Percentiles rank a stretch among this genome's conserved stretches.
Evolutionary conservation across 2,329 filamentous ascomycete species (phyloP).

Genomic region (Fusarium burgessii): DNA sequence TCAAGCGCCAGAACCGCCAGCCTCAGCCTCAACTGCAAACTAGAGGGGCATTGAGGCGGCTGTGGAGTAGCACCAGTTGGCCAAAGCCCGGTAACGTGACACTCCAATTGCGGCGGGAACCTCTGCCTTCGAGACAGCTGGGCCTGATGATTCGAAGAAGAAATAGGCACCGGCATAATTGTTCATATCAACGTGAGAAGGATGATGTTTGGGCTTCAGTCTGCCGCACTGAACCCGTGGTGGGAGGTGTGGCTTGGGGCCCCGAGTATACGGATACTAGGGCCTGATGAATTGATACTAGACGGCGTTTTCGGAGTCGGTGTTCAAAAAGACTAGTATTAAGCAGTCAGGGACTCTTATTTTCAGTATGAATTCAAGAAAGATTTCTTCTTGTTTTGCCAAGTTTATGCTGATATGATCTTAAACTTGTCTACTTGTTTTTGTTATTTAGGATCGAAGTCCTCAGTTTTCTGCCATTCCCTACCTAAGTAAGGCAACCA

Average conservation of each 20-base stretch:
- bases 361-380: slow-evolving; percentile 2
- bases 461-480: too few relatives aligned
- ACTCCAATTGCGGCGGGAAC: too few relatives aligned
- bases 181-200: not conserved
- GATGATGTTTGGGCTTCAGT: not conserved
- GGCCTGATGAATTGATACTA: not conserved
- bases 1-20: slow-evolving; percentile 5
- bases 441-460: too few relatives aligned
- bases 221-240: not conserved
- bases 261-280: not conserved
- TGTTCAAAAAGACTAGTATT: slow-evolving; percentile 16
- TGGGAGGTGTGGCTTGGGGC: not conserved
- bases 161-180: not conserved
- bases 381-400: not conserved
- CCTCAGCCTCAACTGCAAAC: slow-evolving; percentile 9
- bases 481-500: too few relatives aligned
- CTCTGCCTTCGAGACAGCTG: not conserved
- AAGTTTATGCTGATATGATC: too few relatives aligned
- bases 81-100: not conserved
- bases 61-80: not conserved
- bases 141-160: not conserved
- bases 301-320: slow-evolving; percentile 17
- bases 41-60: slow-evolving; percentile 1
- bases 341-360: slow-evolving; percentile 31
- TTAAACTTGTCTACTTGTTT: too few relatives aligned